phyloP scores from a whole-genome alignment of 768 basidiomycete species.

The Tricholoma hemisulphureum region DNA sequence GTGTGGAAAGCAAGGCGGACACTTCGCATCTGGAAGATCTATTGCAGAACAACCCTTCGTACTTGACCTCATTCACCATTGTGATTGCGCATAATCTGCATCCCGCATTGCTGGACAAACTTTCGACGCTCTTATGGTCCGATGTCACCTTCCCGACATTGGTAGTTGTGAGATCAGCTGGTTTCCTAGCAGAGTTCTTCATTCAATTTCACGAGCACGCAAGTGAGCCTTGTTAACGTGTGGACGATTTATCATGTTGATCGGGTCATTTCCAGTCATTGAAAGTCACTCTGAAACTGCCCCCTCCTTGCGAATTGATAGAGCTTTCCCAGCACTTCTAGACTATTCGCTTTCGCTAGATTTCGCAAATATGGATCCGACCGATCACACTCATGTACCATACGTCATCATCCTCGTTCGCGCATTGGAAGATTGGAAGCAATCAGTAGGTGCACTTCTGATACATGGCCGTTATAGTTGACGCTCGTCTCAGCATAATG shows the following conservation, averaged over 20 bases:
- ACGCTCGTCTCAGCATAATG: slow-evolving; percentile 55
- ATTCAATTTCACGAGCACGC: slow-evolving; percentile 89
- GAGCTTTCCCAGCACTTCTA: slow-evolving; percentile 80
- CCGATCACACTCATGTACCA: slow-evolving; percentile 87
- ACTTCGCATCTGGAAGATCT: slow-evolving; percentile 54
- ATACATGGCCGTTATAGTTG: neutral
- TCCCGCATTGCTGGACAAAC: slow-evolving; percentile 48
- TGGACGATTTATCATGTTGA: neutral
- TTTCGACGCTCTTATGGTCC: slow-evolving; percentile 69
- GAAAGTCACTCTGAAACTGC: slow-evolving; percentile 80
- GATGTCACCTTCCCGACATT: slow-evolving; percentile 61
- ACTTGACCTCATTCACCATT: slow-evolving; percentile 65
- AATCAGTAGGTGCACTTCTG: slow-evolving; percentile 45
- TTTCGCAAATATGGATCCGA: slow-evolving; percentile 77
- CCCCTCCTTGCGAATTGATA: slow-evolving; percentile 81
- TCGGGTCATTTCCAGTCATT: slow-evolving; percentile 56
- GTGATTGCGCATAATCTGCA: slow-evolving; percentile 85
- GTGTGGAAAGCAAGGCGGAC: slow-evolving; percentile 71
- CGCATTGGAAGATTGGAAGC: slow-evolving; percentile 81
- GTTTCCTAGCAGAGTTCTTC: slow-evolving; percentile 86
- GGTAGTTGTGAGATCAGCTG: slow-evolving; percentile 78
- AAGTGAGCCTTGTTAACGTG: slow-evolving; percentile 45
- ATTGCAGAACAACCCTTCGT: slow-evolving; percentile 52
- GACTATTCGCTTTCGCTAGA: slow-evolving; percentile 72
- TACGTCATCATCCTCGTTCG: slow-evolving; percentile 88